These are phyloP conservation scores for Aphanocladium album DNA, from an alignment of 2,329 filamentous ascomycete species.

Conservation along the genomic window DNA sequence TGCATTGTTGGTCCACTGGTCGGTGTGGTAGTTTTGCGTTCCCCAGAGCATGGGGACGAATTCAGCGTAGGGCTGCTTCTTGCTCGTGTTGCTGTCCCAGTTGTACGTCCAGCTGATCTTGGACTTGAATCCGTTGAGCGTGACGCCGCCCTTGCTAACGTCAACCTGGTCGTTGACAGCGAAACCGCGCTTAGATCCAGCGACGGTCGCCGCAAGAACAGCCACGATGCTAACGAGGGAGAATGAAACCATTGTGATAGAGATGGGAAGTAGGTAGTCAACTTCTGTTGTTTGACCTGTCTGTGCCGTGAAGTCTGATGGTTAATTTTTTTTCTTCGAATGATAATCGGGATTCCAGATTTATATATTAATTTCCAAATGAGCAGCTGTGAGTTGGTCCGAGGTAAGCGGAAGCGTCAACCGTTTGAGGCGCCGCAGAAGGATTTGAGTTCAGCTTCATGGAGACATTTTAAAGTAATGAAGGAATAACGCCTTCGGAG, in stretches of 20 bases:
- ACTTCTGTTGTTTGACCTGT: background rate
- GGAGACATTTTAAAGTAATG: background rate
- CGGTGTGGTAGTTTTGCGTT: slow-evolving; percentile 15
- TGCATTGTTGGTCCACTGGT: slow-evolving; percentile 15
- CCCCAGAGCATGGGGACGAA: slow-evolving; percentile 22
- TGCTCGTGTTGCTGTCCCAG: slow-evolving; percentile 20
- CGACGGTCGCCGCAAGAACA: slow-evolving; percentile 38
- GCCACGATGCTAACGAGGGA: slow-evolving; percentile 48
- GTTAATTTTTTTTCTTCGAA: background rate
- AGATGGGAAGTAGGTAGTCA: background rate
- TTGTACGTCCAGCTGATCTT: slow-evolving; percentile 22
- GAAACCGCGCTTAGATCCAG: slow-evolving; percentile 48
- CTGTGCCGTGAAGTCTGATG: background rate
- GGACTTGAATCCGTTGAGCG: slow-evolving; percentile 3
- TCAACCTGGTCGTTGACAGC: slow-evolving; percentile 30
- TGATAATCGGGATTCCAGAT: background rate
- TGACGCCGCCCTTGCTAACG: slow-evolving; percentile 18
- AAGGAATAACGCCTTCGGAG: background rate
- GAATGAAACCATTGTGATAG: slow-evolving; percentile 40
- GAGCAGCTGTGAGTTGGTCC: background rate
- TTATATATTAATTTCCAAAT: background rate
- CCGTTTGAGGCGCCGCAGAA: slow-evolving; percentile 39
- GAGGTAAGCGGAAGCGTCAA: slow-evolving; percentile 34
- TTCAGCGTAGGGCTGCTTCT: slow-evolving; percentile 18
- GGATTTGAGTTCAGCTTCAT: slow-evolving; percentile 46